A percentile compares a stretch with the other conserved stretches of the same genome.
phyloP scores from a whole-genome alignment of 306 rosid genomes.

The Carpinus viminea region DNA sequence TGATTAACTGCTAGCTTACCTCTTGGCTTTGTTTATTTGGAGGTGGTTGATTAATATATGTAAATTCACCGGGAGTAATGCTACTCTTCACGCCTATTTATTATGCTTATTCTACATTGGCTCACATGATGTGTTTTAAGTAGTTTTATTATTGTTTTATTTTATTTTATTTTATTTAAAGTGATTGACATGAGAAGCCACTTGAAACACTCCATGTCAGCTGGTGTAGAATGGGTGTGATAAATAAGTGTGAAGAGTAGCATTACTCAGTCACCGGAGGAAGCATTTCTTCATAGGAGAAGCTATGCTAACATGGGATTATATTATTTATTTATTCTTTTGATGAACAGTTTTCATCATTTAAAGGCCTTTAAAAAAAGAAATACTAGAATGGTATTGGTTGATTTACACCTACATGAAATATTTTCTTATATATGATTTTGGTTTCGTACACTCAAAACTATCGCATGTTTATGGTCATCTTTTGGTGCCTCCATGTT shows the following conservation, averaged over 20 bases:
- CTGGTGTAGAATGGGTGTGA: no score
- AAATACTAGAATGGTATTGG: neutral
- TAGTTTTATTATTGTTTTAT: no score
- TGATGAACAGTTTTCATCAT: neutral
- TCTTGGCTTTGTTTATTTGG: neutral
- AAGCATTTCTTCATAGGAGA: neutral
- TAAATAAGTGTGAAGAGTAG: no score
- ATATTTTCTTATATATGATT: neutral
- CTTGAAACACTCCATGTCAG: no score
- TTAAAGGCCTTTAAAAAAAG: neutral
- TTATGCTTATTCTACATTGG: no score
- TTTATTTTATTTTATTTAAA: no score
- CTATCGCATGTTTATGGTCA: neutral
- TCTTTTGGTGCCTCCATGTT: neutral
- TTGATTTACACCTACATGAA: neutral
- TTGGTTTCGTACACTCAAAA: neutral
- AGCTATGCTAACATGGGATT: neutral
- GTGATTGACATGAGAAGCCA: no score
- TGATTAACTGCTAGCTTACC: conserved; percentile 23
- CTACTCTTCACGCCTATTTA: no score
- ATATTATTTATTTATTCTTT: neutral
- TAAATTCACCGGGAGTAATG: neutral
- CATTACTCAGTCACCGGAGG: no score
- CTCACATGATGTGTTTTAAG: no score
- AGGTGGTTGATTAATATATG: conserved; percentile 17